phyloP scores from a whole-genome alignment of 768 basidiomycete species.

The Trametes gibbosa region DNA sequence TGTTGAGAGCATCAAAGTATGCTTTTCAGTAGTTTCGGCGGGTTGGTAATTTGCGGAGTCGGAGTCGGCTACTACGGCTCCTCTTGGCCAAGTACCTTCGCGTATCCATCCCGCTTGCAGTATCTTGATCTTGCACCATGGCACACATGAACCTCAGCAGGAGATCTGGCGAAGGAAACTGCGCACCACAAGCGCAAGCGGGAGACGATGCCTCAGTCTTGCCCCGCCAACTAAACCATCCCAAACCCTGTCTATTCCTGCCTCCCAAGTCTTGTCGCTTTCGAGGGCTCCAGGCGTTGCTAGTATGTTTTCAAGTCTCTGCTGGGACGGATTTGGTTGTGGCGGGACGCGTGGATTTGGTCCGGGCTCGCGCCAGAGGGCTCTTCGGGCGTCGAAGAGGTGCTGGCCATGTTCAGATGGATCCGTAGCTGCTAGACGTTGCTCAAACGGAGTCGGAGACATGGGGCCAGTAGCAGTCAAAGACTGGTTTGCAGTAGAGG shows the following conservation, averaged over 20 bases:
- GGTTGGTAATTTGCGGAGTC: constrained; percentile 43
- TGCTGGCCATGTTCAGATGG: constrained; percentile 64
- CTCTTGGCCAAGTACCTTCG: constrained; percentile 74
- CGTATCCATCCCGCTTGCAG: constrained; percentile 73
- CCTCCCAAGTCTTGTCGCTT: constrained; percentile 53
- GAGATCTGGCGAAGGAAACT: neutral
- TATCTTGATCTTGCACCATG: constrained; percentile 56
- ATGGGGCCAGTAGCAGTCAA: constrained; percentile 4
- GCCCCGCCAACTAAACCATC: constrained; percentile 57
- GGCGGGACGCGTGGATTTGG: constrained; percentile 22
- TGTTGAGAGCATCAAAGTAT: neutral
- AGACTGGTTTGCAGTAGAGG: neutral
- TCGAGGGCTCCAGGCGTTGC: constrained; percentile 44
- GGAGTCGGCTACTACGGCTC: constrained; percentile 56
- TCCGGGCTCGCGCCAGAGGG: constrained; percentile 53
- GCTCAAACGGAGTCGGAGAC: constrained; percentile 36
- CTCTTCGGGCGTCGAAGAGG: constrained; percentile 60
- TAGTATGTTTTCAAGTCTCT: constrained; percentile 44
- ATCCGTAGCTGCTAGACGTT: constrained; percentile 35
- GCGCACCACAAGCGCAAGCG: constrained; percentile 63
- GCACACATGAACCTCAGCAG: too few species aligned
- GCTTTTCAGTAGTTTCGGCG: neutral
- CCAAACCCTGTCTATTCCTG: constrained; percentile 62
- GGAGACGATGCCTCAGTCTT: constrained; percentile 56
- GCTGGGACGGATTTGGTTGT: constrained; percentile 37